These are phyloP conservation scores for Starmerella bombi DNA, from an alignment of 805 yeast genomes.

Conservation along the genomic window DNA sequence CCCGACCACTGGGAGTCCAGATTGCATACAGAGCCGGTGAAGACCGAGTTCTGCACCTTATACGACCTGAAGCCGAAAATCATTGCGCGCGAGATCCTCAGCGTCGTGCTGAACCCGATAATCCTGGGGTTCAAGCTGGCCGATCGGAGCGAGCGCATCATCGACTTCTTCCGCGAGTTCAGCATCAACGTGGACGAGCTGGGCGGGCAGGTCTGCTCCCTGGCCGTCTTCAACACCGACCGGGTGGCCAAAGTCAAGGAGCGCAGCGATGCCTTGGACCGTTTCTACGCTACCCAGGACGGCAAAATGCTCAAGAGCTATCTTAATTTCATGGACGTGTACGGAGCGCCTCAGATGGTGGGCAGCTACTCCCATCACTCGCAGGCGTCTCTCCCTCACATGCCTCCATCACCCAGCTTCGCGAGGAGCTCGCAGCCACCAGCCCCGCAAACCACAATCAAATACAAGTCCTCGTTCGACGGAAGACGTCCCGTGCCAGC, in stretches of 20 bases:
- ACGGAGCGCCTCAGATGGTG: conserved; percentile 33
- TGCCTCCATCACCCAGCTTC: no score
- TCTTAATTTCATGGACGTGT: conserved; percentile 74
- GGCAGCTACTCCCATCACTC: neutral
- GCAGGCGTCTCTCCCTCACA: no score
- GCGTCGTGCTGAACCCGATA: conserved; percentile 75
- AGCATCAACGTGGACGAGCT: conserved; percentile 86
- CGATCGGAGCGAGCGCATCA: conserved; percentile 53
- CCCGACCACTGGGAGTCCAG: conserved; percentile 79
- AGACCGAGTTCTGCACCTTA: conserved; percentile 63
- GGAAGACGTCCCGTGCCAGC: no score
- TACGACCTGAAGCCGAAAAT: conserved; percentile 63
- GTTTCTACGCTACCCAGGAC: conserved; percentile 40
- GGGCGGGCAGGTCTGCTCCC: conserved; percentile 77
- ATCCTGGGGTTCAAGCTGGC: conserved; percentile 79
- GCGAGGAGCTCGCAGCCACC: no score
- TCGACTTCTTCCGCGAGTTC: conserved; percentile 83
- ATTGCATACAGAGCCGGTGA: conserved; percentile 73
- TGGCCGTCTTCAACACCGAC: conserved; percentile 81
- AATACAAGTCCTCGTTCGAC: no score
- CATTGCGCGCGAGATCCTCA: conserved; percentile 62
- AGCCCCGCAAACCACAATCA: no score
- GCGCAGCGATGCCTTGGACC: conserved; percentile 26
- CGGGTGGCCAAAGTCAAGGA: conserved; percentile 32
- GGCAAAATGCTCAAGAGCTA: conserved; percentile 89